These are phyloP conservation scores for Candida dubliniensis DNA, from an alignment of 1,139 yeast species.

Conservation along the genomic window DNA sequence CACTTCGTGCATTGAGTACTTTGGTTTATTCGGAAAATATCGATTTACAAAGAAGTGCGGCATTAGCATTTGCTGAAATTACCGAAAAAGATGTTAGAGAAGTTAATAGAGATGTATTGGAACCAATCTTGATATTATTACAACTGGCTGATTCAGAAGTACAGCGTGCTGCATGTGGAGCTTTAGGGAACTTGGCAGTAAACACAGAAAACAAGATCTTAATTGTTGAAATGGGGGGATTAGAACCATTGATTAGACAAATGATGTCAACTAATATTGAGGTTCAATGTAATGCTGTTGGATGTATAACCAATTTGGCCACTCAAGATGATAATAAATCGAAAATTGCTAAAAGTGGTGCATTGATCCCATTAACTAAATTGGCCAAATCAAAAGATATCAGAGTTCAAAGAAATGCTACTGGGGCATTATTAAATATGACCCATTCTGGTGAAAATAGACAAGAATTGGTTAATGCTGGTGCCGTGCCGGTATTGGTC, in stretches of 20 bases:
- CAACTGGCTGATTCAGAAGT: conserved; percentile 92
- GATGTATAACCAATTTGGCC: conserved; percentile 96
- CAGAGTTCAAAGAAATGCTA: conserved; percentile 96
- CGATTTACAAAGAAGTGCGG: conserved; percentile 95
- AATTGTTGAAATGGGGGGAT: conserved; percentile 97
- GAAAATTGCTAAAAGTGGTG: conserved; percentile 96
- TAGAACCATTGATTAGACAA: conserved; percentile 93
- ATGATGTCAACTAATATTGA: conserved; percentile 97
- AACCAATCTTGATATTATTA: conserved; percentile 84
- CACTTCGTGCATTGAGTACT: conserved; percentile 84
- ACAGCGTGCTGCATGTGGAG: conserved; percentile 98
- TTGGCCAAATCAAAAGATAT: conserved; percentile 92
- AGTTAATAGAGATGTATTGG: conserved; percentile 86
- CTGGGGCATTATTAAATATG: conserved; percentile 97
- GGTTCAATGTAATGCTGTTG: conserved; percentile 98
- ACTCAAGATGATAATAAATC: conserved; percentile 98
- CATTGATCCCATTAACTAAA: conserved; percentile 88
- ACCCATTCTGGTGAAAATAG: conserved; percentile 97
- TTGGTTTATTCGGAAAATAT: conserved; percentile 92
- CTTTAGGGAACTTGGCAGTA: conserved; percentile 94
- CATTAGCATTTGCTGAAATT: conserved; percentile 96
- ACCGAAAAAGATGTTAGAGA: conserved; percentile 94
- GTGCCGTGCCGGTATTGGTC: conserved; percentile 95
- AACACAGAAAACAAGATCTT: conserved; percentile 90
- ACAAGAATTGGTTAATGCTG: conserved; percentile 94